Percentiles rank a stretch among this genome's conserved stretches.
Conservation (phyloP, 2,329 filamentous ascomycete genomes). For the Fusarium subtropicale region DNA sequence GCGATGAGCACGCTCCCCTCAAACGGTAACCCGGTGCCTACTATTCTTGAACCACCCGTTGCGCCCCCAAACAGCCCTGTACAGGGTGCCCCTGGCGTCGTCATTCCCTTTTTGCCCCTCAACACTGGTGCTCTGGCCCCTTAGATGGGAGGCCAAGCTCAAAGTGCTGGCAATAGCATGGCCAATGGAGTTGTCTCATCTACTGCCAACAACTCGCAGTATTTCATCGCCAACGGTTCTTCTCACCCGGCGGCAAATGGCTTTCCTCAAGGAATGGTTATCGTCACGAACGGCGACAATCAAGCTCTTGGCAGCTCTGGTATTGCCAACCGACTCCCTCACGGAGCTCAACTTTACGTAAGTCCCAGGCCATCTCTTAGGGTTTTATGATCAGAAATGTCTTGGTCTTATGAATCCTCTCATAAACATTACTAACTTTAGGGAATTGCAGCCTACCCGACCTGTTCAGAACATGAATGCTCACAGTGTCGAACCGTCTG, state of each 20-base stretch:
- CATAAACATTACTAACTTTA: slow-evolving; percentile 11
- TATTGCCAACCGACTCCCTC: slow-evolving; percentile 11
- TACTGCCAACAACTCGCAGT: background rate
- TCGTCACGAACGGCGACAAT: background rate
- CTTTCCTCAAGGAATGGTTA: background rate
- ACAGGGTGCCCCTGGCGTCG: background rate
- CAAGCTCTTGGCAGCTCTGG: slow-evolving; percentile 6
- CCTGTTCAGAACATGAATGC: background rate
- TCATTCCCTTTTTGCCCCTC: background rate
- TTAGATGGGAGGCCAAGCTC: slow-evolving; percentile 44
- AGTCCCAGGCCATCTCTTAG: slow-evolving; percentile 2
- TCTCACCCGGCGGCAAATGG: background rate
- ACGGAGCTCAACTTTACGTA: slow-evolving; percentile 25
- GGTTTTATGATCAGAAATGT: background rate
- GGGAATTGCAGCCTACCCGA: slow-evolving; percentile 3
- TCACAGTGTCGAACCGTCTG: background rate
- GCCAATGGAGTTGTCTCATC: background rate
- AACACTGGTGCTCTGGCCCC: slow-evolving; percentile 22
- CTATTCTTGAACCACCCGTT: slow-evolving; percentile 12
- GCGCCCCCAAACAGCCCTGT: slow-evolving; percentile 39
- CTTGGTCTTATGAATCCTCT: background rate
- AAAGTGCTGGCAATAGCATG: slow-evolving; percentile 2
- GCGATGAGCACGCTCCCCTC: background rate
- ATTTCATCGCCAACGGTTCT: slow-evolving; percentile 4
- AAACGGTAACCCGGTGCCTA: background rate